Evolutionary conservation across 2,329 filamentous ascomycete species (phyloP).

Genomic region (Berkeleyomyces rouxiae): DNA sequence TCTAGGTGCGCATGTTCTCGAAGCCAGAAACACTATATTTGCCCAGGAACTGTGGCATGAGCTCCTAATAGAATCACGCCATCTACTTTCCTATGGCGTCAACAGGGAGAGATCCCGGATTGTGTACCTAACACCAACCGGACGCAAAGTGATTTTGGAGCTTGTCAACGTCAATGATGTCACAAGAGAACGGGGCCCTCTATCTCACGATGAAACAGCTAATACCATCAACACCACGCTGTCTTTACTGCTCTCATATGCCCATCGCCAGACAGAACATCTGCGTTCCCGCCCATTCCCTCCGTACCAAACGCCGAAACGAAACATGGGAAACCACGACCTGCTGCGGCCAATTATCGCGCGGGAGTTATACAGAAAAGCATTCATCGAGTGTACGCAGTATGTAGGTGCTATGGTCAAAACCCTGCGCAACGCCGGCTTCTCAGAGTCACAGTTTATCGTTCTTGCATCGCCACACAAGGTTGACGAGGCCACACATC

Average conservation of each 20-base stretch:
- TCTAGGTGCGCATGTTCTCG: conserved; percentile 52
- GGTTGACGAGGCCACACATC: conserved; percentile 18
- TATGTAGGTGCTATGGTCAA: conserved; percentile 29
- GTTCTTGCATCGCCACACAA: conserved; percentile 25
- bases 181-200: conserved; percentile 21
- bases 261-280: conserved; percentile 59
- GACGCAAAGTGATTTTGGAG: conserved; percentile 46
- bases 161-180: conserved; percentile 41
- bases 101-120: conserved; percentile 42
- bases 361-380: conserved; percentile 28
- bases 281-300: conserved; percentile 44
- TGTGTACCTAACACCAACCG: conserved; percentile 35
- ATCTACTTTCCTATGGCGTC: conserved; percentile 54
- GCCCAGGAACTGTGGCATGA: conserved; percentile 85
- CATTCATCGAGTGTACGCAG: conserved; percentile 23
- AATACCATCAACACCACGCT: conserved; percentile 50
- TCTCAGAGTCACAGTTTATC: conserved; percentile 26
- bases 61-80: conserved; percentile 63
- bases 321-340: conserved; percentile 28
- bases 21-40: conserved; percentile 63
- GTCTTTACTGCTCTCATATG: conserved; percentile 59
- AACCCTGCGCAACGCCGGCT: conserved; percentile 30
- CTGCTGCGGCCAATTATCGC: conserved; percentile 37
- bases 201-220: conserved; percentile 35
- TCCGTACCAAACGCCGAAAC: conserved; percentile 23